Conservation (phyloP, 805 yeast species). For the Saturnispora sekii region DNA sequence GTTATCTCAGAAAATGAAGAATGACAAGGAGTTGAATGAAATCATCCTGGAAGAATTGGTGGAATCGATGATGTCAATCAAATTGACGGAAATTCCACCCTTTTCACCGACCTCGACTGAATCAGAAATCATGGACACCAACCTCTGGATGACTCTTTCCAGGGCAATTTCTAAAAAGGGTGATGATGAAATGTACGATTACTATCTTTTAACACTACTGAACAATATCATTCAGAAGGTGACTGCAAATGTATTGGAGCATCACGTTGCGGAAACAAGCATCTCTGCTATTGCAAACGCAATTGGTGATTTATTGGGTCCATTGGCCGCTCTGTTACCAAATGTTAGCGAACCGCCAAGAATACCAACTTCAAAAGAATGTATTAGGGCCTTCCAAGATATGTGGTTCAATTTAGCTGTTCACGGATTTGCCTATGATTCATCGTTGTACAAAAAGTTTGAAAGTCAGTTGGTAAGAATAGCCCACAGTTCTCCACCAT, state of each 20-base stretch:
- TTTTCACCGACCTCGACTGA: conserved; percentile 49
- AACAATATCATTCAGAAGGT: conserved; percentile 65
- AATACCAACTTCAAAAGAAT: conserved; percentile 35
- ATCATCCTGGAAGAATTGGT: conserved; percentile 54
- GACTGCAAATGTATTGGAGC: conserved; percentile 61
- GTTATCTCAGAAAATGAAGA: conserved; percentile 60
- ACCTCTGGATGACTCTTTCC: conserved; percentile 23
- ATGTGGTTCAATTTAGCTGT: conserved; percentile 92
- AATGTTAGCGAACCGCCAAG: conserved; percentile 37
- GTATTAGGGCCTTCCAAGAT: conserved; percentile 62
- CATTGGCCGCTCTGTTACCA: conserved; percentile 71
- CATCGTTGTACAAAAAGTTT: conserved; percentile 43
- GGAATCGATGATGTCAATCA: conserved; percentile 49
- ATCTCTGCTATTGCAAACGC: conserved; percentile 62
- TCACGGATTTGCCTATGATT: conserved; percentile 66
- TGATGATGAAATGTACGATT: conserved; percentile 38
- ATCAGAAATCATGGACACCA: conserved; percentile 15
- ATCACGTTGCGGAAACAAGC: conserved; percentile 69
- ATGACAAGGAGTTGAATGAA: conserved; percentile 43
- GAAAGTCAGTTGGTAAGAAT: conserved; percentile 47
- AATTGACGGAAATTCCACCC: conserved; percentile 59
- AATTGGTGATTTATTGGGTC: conserved; percentile 54
- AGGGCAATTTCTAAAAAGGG: conserved; percentile 24
- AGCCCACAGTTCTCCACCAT: conserved; percentile 81
- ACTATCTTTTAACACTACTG: conserved; percentile 58